Base-by-base conservation (phyloP, 495 filamentous ascomycete species). In the Trypethelium eluteriae region DNA sequence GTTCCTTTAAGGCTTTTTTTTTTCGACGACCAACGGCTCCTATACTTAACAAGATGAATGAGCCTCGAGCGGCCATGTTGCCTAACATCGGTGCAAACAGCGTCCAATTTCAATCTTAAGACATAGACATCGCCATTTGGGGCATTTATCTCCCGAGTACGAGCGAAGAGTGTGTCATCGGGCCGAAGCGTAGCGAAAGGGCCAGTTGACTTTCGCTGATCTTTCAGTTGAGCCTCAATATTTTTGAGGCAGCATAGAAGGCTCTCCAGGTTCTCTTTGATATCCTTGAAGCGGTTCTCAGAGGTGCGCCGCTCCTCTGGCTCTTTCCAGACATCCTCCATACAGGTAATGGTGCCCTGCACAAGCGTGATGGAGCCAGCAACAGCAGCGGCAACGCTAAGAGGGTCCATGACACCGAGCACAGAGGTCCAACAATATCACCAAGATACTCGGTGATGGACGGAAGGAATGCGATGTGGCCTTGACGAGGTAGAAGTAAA, bases 311-410 rank as follows among this genome's bases (percentile, higher is more conserved):
- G 53, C 32, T 59, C 53, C 32, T 59, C 32, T 34, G 53, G 53
- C 36, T 59, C 53, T 10, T 59, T 36, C 53, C 53, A 59, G 5
- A 59, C 18, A 59, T 59, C 53, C 32, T n/a, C 6, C 32, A 59
- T 7, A 35, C 2, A n/a, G 25, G 53, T 18, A 3, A 59, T 36
- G 6, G 53, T 59, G 11, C 25, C 36, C 32, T 39, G 11, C 7
- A 59, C 36, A 6, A 59, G 53, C 5, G 25, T 32, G 9, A 59
- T 59, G 18, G 36, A 59, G 1, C 53, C 53, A 18, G 32, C 53
- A 36, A 59, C 36, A 9, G 11, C 53, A 18, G 53, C 18, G 7
- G 53, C 5, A 36, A 59, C 36, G 32, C 53, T 59, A 7, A 59
- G 18, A 35, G 53, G 53, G 36, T 59, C 53, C 53, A 59, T 59